Conservation (phyloP, 2,329 filamentous ascomycete species). For the Thelonectria rubi region DNA sequence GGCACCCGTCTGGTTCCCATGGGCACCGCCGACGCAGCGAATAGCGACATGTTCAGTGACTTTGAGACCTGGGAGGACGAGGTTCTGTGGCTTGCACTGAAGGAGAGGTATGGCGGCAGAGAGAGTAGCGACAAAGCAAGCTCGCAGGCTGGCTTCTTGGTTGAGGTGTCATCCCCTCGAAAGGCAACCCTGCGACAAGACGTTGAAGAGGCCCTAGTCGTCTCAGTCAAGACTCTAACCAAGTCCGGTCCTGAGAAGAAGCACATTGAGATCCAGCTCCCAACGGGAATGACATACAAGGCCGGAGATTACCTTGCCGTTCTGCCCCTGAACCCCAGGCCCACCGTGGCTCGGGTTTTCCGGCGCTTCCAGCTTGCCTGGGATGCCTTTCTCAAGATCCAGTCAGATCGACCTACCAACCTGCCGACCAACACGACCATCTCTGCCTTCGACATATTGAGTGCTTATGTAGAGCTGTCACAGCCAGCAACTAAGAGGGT, state of each 20-base stretch:
- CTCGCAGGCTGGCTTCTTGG: conserved; percentile 30
- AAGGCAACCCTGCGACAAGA: conserved; percentile 40
- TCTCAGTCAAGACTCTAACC: conserved; percentile 35
- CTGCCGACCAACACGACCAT: conserved; percentile 66
- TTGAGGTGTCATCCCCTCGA: conserved; percentile 36
- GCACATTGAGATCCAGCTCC: conserved; percentile 73
- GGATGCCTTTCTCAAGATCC: conserved; percentile 73
- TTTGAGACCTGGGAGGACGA: conserved; percentile 74
- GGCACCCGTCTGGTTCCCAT: conserved; percentile 51
- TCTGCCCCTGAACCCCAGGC: conserved; percentile 73
- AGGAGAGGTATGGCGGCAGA: conserved; percentile 49
- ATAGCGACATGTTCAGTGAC: conserved; percentile 72
- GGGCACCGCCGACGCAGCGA: conserved; percentile 68
- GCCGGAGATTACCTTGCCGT: conserved; percentile 81
- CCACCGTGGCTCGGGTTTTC: conserved; percentile 70
- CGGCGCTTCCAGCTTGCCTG: conserved; percentile 72
- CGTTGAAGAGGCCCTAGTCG: conserved; percentile 37
- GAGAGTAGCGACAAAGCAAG: background rate
- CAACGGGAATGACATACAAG: conserved; percentile 70
- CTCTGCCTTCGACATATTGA: conserved; percentile 70
- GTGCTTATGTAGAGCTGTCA: conserved; percentile 76
- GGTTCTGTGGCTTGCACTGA: conserved; percentile 59
- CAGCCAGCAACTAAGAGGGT: conserved; percentile 76
- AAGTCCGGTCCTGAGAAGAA: conserved; percentile 58
- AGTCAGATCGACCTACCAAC: conserved; percentile 58